phyloP scores from a whole-genome alignment of 1,284 basidiomycete genomes.

The Malassezia arunalokei region DNA sequence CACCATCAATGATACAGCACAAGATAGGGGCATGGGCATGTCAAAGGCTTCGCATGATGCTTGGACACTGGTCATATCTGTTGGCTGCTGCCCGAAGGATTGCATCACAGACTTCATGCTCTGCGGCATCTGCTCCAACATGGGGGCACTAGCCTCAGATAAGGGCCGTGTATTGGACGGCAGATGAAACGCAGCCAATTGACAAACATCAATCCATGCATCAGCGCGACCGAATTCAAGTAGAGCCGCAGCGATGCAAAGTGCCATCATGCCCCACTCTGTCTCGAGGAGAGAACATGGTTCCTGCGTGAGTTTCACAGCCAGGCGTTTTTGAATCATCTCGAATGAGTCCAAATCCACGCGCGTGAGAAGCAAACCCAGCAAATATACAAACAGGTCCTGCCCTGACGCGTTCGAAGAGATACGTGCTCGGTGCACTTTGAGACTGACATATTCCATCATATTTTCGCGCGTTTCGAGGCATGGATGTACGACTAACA shows the following conservation, averaged over 20 bases:
- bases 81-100: not conserved
- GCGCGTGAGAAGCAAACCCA: slow-evolving; percentile 89
- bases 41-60: not conserved
- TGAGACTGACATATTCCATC: slow-evolving; percentile 66
- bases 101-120: not conserved
- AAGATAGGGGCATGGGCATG: not conserved
- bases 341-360: slow-evolving; percentile 84
- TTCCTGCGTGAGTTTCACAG: not conserved
- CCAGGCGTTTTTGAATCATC: slow-evolving; percentile 58
- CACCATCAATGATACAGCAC: not conserved
- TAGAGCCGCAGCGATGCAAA: slow-evolving; percentile 58
- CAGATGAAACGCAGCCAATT: slow-evolving; percentile 1
- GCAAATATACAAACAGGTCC: slow-evolving; percentile 78
- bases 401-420: slow-evolving; percentile 60
- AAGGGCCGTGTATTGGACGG: not conserved
- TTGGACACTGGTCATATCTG: not conserved
- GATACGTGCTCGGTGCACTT: slow-evolving; percentile 52
- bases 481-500: slow-evolving; percentile 57
- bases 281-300: slow-evolving; percentile 54
- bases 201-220: slow-evolving; percentile 52
- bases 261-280: slow-evolving; percentile 91
- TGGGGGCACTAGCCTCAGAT: not conserved
- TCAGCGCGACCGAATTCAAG: slow-evolving; percentile 70
- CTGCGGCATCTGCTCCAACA: not conserved
- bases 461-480: slow-evolving; percentile 73